A percentile compares a stretch with the other conserved stretches of the same genome.
These are phyloP conservation scores for Serendipita sp. DNA, from an alignment of 768 basidiomycete genomes.

Conservation along the genomic window DNA sequence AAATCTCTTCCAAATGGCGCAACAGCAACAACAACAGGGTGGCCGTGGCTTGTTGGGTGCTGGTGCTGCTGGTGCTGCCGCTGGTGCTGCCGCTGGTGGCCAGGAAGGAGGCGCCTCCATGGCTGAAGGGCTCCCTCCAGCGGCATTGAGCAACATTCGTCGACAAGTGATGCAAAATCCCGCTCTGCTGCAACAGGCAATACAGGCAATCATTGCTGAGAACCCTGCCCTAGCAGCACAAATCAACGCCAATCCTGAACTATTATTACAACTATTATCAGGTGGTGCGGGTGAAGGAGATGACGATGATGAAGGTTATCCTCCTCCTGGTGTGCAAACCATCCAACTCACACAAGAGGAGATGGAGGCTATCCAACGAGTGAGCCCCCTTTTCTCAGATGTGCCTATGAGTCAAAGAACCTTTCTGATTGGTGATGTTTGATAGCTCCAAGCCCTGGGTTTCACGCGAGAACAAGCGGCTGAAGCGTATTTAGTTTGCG, in stretches of 20 bases:
- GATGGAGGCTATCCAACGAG: conserved; percentile 72
- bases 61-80: conserved; percentile 19
- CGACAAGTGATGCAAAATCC: conserved; percentile 65
- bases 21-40: conserved; percentile 30
- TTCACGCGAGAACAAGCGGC: conserved; percentile 69
- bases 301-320: conserved; percentile 17
- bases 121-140: conserved; percentile 22
- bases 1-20: conserved; percentile 80
- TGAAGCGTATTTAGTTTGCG: conserved; percentile 87
- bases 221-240: conserved; percentile 64
- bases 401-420: background rate
- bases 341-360: conserved; percentile 78
- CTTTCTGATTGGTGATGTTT: conserved; percentile 7
- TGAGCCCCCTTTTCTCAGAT: conserved; percentile 25
- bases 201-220: conserved; percentile 60
- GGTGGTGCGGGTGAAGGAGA: conserved; percentile 20
- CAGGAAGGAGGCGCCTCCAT: conserved; percentile 17
- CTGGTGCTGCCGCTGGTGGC: conserved; percentile 22
- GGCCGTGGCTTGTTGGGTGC: conserved; percentile 9
- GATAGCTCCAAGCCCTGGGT: conserved; percentile 73
- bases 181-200: conserved; percentile 51
- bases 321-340: conserved; percentile 37
- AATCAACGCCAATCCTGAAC: conserved; percentile 57
- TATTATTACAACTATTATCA: conserved; percentile 43
- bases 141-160: conserved; percentile 52